Evolutionary conservation across 1,139 yeast species (phyloP).

Genomic region (Blastobotrys capitulatus): DNA sequence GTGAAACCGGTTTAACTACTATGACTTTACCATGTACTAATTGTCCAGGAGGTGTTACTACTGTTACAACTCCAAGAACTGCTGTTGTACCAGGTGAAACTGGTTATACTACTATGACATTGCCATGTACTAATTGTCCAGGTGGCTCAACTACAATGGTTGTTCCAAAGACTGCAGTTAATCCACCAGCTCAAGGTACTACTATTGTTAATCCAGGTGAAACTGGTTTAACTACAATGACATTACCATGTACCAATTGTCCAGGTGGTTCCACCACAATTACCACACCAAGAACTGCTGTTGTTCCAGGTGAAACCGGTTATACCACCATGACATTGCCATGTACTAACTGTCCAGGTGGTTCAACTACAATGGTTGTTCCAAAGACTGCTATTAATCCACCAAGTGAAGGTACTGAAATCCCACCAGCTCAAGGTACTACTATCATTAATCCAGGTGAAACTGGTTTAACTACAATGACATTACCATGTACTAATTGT

Average conservation of each 20-base stretch:
- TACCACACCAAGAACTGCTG: not conserved
- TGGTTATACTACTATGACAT: conserved; percentile 11
- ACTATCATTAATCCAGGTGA: too few species aligned
- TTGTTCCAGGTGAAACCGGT: not conserved
- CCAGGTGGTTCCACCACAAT: conserved; percentile 1
- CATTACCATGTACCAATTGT: conserved; percentile 1
- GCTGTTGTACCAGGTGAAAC: conserved; percentile 1
- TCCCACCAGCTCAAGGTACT: too few species aligned
- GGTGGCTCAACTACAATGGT: not conserved
- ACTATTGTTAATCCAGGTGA: conserved; percentile 5
- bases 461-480: not conserved
- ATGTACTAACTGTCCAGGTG: conserved; percentile 6
- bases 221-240: not conserved
- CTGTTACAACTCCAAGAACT: not conserved
- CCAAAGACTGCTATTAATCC: not conserved
- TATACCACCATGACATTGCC: not conserved
- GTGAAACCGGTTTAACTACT: not conserved
- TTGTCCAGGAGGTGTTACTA: conserved; percentile 6
- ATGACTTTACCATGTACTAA: conserved; percentile 7
- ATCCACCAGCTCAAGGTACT: not conserved
- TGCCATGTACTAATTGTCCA: conserved; percentile 10
- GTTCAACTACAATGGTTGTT: not conserved
- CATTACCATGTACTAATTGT: conserved; percentile 8
- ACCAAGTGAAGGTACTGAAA: too few species aligned
- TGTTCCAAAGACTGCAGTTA: not conserved